Conservation (phyloP, 306 rosid genomes). For the cucumber (Cucumis sativus) region DNA sequence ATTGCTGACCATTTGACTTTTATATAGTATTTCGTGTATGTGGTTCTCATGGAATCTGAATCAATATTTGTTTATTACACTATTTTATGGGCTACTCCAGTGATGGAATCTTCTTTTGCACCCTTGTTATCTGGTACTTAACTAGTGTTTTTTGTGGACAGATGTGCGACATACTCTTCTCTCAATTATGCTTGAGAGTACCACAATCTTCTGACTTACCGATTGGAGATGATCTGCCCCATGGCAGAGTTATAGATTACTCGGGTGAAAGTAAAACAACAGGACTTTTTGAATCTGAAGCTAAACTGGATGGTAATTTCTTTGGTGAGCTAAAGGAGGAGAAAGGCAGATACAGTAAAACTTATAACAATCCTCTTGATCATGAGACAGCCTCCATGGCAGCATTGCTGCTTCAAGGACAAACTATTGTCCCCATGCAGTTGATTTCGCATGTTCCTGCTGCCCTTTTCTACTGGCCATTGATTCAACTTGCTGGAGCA, state of each 20-base stretch:
- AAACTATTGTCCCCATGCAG: conserved; percentile 87
- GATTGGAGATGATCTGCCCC: conserved; percentile 53
- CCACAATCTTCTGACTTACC: conserved; percentile 47
- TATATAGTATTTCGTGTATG: neutral
- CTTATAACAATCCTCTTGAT: conserved; percentile 36
- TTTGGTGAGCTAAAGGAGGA: conserved; percentile 45
- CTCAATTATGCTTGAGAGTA: conserved; percentile 87
- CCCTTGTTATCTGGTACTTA: neutral
- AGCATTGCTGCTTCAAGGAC: conserved; percentile 75
- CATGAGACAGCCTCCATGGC: conserved; percentile 70
- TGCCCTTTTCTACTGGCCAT: conserved; percentile 85
- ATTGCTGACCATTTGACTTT: neutral
- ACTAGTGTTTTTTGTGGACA: conserved; percentile 28
- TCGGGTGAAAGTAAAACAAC: conserved; percentile 28
- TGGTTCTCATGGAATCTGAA: neutral
- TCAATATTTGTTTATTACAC: neutral
- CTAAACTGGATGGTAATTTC: conserved; percentile 24
- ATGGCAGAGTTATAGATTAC: conserved; percentile 22
- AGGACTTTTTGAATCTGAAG: conserved; percentile 20
- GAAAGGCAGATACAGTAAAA: conserved; percentile 32
- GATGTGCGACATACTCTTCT: conserved; percentile 96
- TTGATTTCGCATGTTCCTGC: conserved; percentile 91
- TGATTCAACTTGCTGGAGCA: conserved; percentile 95
- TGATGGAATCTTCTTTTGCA: neutral
- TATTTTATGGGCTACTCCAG: neutral